A percentile compares a stretch with the other conserved stretches of the same genome.
Evolutionary conservation across 192 early-diverging fungal species (phyloP).

Genomic region (Backusella sp.): DNA sequence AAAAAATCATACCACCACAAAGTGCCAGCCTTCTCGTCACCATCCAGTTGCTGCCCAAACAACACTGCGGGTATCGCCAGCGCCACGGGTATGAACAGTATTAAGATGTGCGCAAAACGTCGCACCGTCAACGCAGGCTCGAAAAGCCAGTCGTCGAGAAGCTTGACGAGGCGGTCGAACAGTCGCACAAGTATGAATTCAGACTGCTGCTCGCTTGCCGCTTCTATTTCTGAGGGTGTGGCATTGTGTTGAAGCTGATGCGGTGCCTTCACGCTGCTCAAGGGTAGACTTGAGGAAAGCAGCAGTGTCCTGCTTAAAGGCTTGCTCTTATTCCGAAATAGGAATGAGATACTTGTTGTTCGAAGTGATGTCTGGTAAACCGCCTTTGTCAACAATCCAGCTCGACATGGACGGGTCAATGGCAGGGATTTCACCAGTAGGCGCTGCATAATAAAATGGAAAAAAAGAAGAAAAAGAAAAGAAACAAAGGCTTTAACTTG

Average conservation of each 20-base stretch:
- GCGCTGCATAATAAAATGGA: neutral
- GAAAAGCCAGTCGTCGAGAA: constrained; percentile 48
- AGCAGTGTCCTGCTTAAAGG: neutral
- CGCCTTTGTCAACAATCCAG: neutral
- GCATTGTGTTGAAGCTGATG: neutral
- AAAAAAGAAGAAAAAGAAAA: neutral
- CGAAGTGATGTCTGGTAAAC: neutral
- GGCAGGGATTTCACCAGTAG: neutral
- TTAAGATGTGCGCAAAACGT: constrained; percentile 58
- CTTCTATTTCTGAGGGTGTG: constrained; percentile 21
- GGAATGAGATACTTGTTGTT: neutral
- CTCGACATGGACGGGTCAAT: neutral
- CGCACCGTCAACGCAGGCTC: constrained; percentile 54
- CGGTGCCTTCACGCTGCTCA: neutral
- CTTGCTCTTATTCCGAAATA: neutral
- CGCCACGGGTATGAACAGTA: constrained; percentile 72
- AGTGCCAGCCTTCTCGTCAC: constrained; percentile 54
- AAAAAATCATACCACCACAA: constrained; percentile 88
- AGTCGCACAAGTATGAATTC: neutral
- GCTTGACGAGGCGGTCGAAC: constrained; percentile 18
- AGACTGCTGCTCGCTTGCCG: neutral
- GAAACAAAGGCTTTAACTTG: neutral
- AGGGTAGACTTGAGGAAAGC: neutral
- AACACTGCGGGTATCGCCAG: constrained; percentile 56
- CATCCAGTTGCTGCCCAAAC: constrained; percentile 47